These are phyloP conservation scores for Lyophyllum decastes DNA, from an alignment of 768 basidiomycete species.

Conservation along the genomic window DNA sequence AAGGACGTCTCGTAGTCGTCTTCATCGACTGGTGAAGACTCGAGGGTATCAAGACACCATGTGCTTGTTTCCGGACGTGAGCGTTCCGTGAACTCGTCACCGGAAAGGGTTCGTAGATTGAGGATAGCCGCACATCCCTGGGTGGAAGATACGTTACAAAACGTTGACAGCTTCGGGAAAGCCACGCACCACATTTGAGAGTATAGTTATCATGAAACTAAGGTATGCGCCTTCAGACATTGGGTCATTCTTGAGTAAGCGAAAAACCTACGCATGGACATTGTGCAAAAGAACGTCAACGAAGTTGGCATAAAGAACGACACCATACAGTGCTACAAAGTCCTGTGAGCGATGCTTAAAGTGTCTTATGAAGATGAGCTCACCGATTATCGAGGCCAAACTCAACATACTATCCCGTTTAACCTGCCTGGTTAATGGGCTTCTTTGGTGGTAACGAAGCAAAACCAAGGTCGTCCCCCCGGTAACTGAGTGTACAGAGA, in stretches of 20 bases:
- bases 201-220: background rate
- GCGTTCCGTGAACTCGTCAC: background rate
- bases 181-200: background rate
- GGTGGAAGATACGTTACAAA: background rate
- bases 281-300: slow-evolving; percentile 8
- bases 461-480: background rate
- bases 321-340: background rate
- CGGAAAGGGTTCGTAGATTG: background rate
- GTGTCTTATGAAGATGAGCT: background rate
- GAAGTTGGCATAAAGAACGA: slow-evolving; percentile 7
- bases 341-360: background rate
- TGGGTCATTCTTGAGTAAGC: background rate
- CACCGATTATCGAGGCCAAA: background rate
- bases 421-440: background rate
- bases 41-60: slow-evolving; percentile 8
- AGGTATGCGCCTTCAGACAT: background rate
- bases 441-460: background rate
- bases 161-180: background rate
- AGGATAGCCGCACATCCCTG: background rate
- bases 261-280: slow-evolving; percentile 5
- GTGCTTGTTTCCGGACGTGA: background rate
- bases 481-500: background rate
- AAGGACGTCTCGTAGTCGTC: background rate
- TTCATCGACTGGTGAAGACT: background rate
- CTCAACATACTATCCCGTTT: background rate